Evolutionary conservation across 2,329 filamentous ascomycete genomes (phyloP).

Genomic region (Penicillium oxalicum): DNA sequence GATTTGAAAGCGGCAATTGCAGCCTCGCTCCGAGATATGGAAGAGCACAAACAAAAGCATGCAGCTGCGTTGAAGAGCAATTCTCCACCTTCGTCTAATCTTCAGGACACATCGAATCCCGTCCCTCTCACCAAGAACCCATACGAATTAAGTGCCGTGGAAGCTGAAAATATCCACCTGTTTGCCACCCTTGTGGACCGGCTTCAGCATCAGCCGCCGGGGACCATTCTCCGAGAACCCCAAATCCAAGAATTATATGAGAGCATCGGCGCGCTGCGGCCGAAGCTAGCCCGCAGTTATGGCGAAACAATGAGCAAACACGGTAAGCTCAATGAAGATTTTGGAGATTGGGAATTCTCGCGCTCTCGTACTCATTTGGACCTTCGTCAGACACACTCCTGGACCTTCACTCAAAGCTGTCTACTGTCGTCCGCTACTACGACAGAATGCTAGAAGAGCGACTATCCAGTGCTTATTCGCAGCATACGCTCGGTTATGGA

Average conservation of each 20-base stretch:
- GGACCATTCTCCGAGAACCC: slow-evolving; percentile 91
- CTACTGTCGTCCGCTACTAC: slow-evolving; percentile 94
- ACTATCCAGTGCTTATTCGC: slow-evolving; percentile 83
- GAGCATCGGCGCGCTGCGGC: slow-evolving; percentile 85
- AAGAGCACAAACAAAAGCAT: slow-evolving; percentile 92
- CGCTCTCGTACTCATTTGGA: slow-evolving; percentile 14
- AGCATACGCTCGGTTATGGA: slow-evolving; percentile 64
- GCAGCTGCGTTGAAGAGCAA: slow-evolving; percentile 78
- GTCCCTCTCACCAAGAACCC: slow-evolving; percentile 72
- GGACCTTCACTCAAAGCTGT: slow-evolving; percentile 89
- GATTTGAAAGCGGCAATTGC: slow-evolving; percentile 93
- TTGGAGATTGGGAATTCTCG: not conserved
- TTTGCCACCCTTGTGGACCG: slow-evolving; percentile 92
- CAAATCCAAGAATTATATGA: slow-evolving; percentile 98
- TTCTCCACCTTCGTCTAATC: slow-evolving; percentile 50
- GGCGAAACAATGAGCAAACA: slow-evolving; percentile 99
- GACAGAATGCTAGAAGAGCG: slow-evolving; percentile 97
- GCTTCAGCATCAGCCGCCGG: slow-evolving; percentile 87
- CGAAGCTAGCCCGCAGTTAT: slow-evolving; percentile 90
- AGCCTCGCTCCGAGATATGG: slow-evolving; percentile 91
- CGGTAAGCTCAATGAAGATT: slow-evolving; percentile 50
- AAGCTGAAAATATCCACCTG: slow-evolving; percentile 95
- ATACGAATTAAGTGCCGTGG: slow-evolving; percentile 86
- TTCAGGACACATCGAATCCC: slow-evolving; percentile 44
- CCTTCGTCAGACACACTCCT: slow-evolving; percentile 68